phyloP scores from a whole-genome alignment of 2,329 filamentous ascomycete genomes.

The Ophiostoma australiae region DNA sequence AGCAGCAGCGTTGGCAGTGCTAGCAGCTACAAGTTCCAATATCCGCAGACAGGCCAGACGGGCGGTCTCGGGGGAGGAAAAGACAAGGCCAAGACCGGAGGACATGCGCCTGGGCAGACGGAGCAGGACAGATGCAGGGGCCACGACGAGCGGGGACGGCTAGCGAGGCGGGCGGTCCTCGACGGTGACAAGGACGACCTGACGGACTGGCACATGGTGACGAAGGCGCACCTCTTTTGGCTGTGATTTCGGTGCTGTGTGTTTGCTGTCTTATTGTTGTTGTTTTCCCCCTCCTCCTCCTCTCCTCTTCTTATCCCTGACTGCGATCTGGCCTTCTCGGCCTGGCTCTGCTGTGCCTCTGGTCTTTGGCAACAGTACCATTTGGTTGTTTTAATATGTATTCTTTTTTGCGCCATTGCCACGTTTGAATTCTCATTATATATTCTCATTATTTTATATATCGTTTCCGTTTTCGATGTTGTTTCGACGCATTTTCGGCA shows the following conservation, averaged over 20 bases:
- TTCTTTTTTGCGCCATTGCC: constrained; percentile 5
- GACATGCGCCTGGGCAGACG: neutral
- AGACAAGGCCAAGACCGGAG: neutral
- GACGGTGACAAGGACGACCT: neutral
- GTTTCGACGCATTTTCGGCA: neutral
- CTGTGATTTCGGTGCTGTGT: neutral
- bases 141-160: neutral
- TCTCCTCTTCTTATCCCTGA: neutral
- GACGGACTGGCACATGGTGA: constrained; percentile 1
- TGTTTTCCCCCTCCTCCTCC: neutral
- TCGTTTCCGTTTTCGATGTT: neutral
- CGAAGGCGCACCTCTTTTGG: neutral
- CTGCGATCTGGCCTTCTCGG: neutral
- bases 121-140: neutral
- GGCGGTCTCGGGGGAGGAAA: constrained; percentile 5
- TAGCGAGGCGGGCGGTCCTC: neutral
- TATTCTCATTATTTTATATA: constrained; percentile 8
- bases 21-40: constrained; percentile 8
- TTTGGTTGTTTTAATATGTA: constrained; percentile 15
- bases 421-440: constrained; percentile 12
- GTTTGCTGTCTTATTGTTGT: neutral
- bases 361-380: constrained; percentile 9
- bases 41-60: constrained; percentile 5
- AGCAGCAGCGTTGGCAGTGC: neutral
- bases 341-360: neutral